These are phyloP conservation scores for Rhododendron simsii DNA, from an alignment of 148 eudicot species.

Conservation along the genomic window DNA sequence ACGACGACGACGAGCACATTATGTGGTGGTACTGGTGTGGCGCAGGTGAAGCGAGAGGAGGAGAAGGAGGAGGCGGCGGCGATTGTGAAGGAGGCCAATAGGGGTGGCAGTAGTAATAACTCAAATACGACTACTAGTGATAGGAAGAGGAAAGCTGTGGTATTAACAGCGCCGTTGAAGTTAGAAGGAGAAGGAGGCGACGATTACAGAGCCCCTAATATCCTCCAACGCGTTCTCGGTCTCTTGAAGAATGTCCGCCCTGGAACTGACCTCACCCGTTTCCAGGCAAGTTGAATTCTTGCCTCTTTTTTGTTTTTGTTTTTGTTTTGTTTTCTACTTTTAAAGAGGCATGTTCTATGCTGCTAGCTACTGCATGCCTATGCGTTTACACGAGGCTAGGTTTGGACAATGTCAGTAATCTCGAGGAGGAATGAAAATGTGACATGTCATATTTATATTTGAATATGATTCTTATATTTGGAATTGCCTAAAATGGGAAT, in stretches of 20 bases:
- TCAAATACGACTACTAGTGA: not conserved
- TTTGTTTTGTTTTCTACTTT: not conserved
- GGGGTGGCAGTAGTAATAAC: constrained; percentile 3
- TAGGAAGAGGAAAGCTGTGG: constrained; percentile 13
- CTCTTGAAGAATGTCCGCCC: constrained; percentile 52
- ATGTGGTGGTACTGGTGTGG: not conserved
- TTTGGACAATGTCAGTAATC: no score
- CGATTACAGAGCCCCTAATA: constrained; percentile 54
- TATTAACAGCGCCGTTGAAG: constrained; percentile 54
- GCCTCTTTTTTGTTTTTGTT: not conserved
- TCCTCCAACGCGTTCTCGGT: constrained; percentile 49
- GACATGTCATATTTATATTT: no score
- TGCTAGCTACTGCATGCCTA: no score
- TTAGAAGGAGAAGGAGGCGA: constrained; percentile 28
- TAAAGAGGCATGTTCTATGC: no score
- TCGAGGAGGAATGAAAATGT: no score
- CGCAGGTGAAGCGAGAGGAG: constrained; percentile 6
- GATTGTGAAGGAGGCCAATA: not conserved
- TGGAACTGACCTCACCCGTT: constrained; percentile 69
- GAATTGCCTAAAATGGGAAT: no score
- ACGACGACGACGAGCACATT: no score
- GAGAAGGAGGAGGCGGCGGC: not conserved
- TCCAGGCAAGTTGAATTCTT: constrained; percentile 32
- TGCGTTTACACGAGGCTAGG: no score
- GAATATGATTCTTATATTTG: no score